Base-by-base conservation (phyloP, 768 basidiomycete species). In the Panellus pusillus region DNA sequence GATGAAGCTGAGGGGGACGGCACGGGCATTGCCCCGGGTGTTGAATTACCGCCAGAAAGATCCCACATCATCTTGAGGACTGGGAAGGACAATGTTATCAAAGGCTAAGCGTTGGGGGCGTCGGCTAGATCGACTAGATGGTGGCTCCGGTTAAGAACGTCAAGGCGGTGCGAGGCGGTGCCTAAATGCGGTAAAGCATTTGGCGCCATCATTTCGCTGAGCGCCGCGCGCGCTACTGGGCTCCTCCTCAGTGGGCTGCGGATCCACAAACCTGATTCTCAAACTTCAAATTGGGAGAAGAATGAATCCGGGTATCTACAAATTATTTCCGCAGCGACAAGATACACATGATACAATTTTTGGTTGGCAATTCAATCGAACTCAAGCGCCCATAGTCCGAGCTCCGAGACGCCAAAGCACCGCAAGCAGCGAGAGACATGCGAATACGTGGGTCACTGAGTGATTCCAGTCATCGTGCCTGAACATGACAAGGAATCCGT, bases 41-140 rank as follows among this genome's bases (percentile, higher is more conserved):
- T 51, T 40, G 49, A 48, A 35, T 35, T 29, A 5, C 53, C 49
- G 47, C 58, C 54, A 19, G 54, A n/a, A 24, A 55, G 43, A 57
- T 57, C 55, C 60, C 60, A 61, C 60, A 61, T 57, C 60, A 57
- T 61, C 12, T 47, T 41, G 20, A 41, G 9, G 36, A 32, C 36
- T 19, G 37, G 27, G n/a, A n/a, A n/a, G n/a, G n/a, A n/a, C n/a
- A n/a, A n/a, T n/a, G n/a, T n/a, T n/a, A n/a, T n/a, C n/a, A n/a
- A n/a, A n/a, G n/a, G n/a, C n/a, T 6, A 39, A 20, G 19, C 27
- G 47, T 15, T 38, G 12, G 19, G 42, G n/a, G 15, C n/a, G n/a
- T 15, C n/a, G 40, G 20, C 18, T 14, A 15, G 27, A 39, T 43
- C 20, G 6, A 9, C 24, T 6, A 44, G 17, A 12, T 52, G 36